Evolutionary conservation across 1,284 basidiomycete species (phyloP), one percentile per base, ranked within the genome.

Genomic region (Omphalotus olearius): DNA sequence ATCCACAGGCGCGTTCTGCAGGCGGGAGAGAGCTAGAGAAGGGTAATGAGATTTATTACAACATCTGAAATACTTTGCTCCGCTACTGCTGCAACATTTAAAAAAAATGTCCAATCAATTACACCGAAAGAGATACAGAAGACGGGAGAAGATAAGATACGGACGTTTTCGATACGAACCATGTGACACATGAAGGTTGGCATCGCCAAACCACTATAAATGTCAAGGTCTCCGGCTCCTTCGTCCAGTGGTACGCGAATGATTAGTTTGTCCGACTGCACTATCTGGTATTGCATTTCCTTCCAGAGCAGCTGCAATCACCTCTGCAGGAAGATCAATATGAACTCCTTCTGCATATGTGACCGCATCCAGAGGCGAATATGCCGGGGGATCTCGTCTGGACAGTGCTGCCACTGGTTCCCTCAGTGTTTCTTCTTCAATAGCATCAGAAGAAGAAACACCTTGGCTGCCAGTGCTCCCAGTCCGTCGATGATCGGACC

Each of bases 271-370:
- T 11, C 80, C 77, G 42, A 86, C 69, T 6, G 78, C 71, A 55
- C 70, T 77, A 13, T 74, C 60, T 25, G 87, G 85, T 30, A 87
- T 70, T 14, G 76, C 67, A 36, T 74, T 76, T 10, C 85, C 81
- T 65, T 90, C 89, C 59, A 91, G 62, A 3, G 88, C 88, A 45
- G 88, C 88, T 11, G 85, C 77, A 56, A 91, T 91, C 42, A 91
- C 79, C 59, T 91, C 89, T 17, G 89, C 87, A 23, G 88, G 88
- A 41, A 91, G 72, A 66, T 91, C 88, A 47, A 91, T 80, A 52
- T 86, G 85, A 23, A 91, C 89, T 36, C 89, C 88, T 37, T 91
- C 88, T 28, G 83, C 74, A 61, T 91, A 91, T 38, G 82, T 78
- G 60, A 76, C 87, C 11, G 89, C 85, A 61, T 91, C 88, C 59